Evolutionary conservation across 768 basidiomycete species (phyloP).

Genomic region (Peribolospora baueri): DNA sequence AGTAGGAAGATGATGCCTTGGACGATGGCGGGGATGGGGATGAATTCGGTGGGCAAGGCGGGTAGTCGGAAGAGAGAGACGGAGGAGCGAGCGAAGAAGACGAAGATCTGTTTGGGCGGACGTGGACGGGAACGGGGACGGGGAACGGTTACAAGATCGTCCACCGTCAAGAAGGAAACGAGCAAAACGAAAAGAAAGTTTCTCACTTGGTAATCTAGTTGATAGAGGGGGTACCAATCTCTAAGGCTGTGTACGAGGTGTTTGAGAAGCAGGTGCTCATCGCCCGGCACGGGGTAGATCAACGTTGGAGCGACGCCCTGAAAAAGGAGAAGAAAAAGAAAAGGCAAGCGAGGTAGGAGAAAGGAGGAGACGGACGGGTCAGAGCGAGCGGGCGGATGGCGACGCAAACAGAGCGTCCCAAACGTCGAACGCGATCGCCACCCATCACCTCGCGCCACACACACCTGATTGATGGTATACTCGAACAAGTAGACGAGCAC

Average conservation of each 20-base stretch:
- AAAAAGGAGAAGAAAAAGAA: background rate
- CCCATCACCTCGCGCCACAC: background rate
- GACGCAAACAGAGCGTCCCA: background rate
- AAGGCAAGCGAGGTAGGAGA: background rate
- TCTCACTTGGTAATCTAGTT: background rate
- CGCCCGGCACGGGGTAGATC: conserved; percentile 57
- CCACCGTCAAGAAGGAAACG: background rate
- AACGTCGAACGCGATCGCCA: background rate
- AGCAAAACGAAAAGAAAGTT: background rate
- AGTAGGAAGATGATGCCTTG: conserved; percentile 25
- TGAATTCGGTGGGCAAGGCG: conserved; percentile 40
- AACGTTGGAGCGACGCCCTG: conserved; percentile 76
- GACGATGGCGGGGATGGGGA: conserved; percentile 49
- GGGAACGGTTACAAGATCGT: background rate
- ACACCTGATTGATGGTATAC: conserved; percentile 69
- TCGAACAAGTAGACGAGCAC: conserved; percentile 43
- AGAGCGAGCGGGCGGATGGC: no score
- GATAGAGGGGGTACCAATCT: conserved; percentile 42
- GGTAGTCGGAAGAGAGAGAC: conserved; percentile 56
- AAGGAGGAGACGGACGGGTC: background rate
- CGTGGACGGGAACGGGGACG: background rate
- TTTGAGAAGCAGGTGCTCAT: conserved; percentile 37
- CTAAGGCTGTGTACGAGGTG: conserved; percentile 57
- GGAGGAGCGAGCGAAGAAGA: conserved; percentile 78
- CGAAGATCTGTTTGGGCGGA: conserved; percentile 33